Conservation (phyloP, 2,329 filamentous ascomycete species). For the Plectosphaerella plurivora region DNA sequence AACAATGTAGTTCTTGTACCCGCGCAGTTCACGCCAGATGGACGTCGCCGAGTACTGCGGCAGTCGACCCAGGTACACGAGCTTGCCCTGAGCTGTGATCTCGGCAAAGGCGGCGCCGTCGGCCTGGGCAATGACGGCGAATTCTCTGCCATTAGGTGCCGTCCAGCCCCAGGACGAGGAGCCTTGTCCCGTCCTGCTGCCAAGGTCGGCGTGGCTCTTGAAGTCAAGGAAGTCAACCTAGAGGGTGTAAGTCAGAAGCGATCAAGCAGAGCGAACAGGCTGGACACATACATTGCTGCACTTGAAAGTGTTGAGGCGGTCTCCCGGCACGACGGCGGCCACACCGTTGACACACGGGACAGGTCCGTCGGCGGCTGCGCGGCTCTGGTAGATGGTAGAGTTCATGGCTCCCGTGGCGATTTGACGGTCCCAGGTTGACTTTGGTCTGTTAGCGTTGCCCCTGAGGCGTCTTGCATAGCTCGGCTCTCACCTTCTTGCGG, state of each 20-base stretch:
- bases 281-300: constrained; percentile 34
- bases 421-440: not conserved
- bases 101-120: constrained; percentile 43
- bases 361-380: constrained; percentile 27
- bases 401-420: constrained; percentile 13
- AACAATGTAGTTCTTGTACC: constrained; percentile 29
- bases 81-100: constrained; percentile 31
- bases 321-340: constrained; percentile 37
- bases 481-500: not conserved
- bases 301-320: constrained; percentile 41
- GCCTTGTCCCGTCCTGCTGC: constrained; percentile 31
- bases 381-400: constrained; percentile 21
- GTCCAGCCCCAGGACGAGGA: constrained; percentile 43
- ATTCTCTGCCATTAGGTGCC: constrained; percentile 38
- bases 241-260: not conserved
- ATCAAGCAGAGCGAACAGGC: not conserved
- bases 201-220: constrained; percentile 47
- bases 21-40: constrained; percentile 28
- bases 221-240: constrained; percentile 48
- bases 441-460: not conserved
- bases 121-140: constrained; percentile 36
- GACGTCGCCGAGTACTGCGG: constrained; percentile 11
- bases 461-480: not conserved
- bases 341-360: constrained; percentile 35
- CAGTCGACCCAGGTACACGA: constrained; percentile 39